These are phyloP conservation scores for Botrytis tulipae DNA, from an alignment of 2,329 filamentous ascomycete species.

Conservation along the genomic window DNA sequence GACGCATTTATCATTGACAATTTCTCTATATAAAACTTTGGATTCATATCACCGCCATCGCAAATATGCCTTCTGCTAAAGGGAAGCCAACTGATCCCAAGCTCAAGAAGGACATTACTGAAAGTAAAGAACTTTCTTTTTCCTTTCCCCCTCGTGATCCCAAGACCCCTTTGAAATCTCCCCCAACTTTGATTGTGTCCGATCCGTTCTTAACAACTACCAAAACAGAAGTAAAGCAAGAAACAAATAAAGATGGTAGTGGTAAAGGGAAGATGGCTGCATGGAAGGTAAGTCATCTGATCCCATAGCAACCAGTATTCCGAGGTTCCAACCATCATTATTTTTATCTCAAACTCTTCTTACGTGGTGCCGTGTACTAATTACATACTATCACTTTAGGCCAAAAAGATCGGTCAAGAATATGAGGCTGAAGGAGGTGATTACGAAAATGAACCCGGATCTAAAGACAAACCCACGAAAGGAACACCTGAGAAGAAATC, in stretches of 20 bases:
- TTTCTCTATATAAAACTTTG: not conserved
- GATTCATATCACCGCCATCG: not conserved
- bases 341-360: not conserved
- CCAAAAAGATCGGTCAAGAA: conserved; percentile 44
- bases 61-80: conserved; percentile 44
- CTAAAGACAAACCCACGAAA: conserved; percentile 46
- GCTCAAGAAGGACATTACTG: conserved; percentile 45
- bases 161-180: not conserved
- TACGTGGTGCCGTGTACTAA: not conserved
- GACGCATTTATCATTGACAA: not conserved
- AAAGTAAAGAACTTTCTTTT: conserved; percentile 34
- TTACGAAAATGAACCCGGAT: conserved; percentile 44
- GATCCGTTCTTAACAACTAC: conserved; percentile 5
- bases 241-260: conserved; percentile 3
- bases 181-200: not conserved
- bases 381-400: conserved; percentile 32
- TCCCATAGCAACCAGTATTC: not conserved
- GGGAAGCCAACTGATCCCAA: conserved; percentile 47
- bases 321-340: not conserved
- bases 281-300: conserved; percentile 42
- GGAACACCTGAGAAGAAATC: conserved; percentile 42
- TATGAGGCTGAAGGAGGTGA: conserved; percentile 42
- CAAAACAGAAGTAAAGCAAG: conserved; percentile 21
- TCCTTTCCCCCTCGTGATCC: not conserved
- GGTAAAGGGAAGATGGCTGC: conserved; percentile 49